These are phyloP conservation scores for Zizania palustris DNA, from an alignment of 202 grass and related monocot genomes.

Conservation along the genomic window DNA sequence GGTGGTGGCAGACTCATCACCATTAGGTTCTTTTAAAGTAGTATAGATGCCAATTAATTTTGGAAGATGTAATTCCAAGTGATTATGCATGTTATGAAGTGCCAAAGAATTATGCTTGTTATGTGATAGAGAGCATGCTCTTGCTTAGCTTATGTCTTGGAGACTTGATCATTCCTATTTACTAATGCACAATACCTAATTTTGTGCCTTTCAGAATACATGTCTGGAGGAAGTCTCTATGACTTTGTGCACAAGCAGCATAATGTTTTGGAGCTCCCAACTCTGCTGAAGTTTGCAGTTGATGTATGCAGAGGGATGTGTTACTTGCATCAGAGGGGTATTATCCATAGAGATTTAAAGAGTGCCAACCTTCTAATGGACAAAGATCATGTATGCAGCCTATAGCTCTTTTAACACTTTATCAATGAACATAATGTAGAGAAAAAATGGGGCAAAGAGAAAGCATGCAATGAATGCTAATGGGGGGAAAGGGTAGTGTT, in stretches of 20 bases:
- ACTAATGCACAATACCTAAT: conserved; percentile 7
- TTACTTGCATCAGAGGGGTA: conserved; percentile 86
- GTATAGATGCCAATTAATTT: neutral
- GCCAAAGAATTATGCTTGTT: conserved; percentile 28
- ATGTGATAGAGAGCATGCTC: conserved; percentile 23
- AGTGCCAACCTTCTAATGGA: conserved; percentile 96
- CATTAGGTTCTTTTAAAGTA: too few relatives aligned
- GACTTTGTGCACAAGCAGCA: conserved; percentile 78
- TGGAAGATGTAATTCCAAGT: neutral
- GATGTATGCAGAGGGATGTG: conserved; percentile 88
- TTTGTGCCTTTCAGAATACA: conserved; percentile 69
- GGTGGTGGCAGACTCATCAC: too few relatives aligned
- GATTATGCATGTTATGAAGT: conserved; percentile 22
- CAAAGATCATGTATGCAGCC: conserved; percentile 69
- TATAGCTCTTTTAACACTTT: conserved; percentile 35
- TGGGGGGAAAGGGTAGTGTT: conserved; percentile 12
- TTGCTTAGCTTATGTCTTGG: conserved; percentile 19
- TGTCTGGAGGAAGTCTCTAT: conserved; percentile 94
- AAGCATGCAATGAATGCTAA: neutral
- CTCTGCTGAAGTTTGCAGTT: conserved; percentile 81
- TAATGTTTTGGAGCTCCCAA: conserved; percentile 57
- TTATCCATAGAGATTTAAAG: conserved; percentile 95
- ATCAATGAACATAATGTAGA: conserved; percentile 7
- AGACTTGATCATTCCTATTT: conserved; percentile 18
- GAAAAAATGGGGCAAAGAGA: conserved; percentile 26